phyloP scores from a whole-genome alignment of 371 early-diverging fungal species.

The Funneliformis caledonium region DNA sequence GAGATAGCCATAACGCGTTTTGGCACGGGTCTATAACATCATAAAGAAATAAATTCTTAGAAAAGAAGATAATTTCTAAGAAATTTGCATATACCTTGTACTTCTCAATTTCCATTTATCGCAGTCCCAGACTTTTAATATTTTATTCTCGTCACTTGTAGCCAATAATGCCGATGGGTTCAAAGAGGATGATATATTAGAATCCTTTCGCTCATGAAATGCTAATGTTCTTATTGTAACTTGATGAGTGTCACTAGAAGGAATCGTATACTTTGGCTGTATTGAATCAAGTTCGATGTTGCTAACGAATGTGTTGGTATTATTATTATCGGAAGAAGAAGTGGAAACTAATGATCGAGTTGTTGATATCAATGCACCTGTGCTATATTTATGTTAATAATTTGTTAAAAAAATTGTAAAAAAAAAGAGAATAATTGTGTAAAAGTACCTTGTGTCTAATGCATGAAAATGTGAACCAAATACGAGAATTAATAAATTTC shows the following conservation, averaged over 20 bases:
- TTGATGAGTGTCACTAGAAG: conserved; percentile 45
- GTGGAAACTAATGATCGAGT: conserved; percentile 18
- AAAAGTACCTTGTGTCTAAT: conserved; percentile 58
- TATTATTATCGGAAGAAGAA: neutral
- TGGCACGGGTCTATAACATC: conserved; percentile 52
- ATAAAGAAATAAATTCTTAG: conserved; percentile 5
- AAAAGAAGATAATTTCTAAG: neutral
- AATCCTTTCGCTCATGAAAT: conserved; percentile 58
- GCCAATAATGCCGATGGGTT: conserved; percentile 53
- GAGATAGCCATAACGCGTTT: conserved; percentile 74
- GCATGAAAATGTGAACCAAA: conserved; percentile 64
- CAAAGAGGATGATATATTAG: conserved; percentile 33
- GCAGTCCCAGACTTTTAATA: conserved; percentile 71
- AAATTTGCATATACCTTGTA: conserved; percentile 50
- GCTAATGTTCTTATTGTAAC: conserved; percentile 61
- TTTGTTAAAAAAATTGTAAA: neutral
- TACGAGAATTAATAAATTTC: conserved; percentile 60
- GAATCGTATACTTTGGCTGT: neutral
- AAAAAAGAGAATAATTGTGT: neutral
- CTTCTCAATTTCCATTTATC: conserved; percentile 59
- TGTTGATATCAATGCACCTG: conserved; percentile 21
- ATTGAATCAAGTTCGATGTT: neutral
- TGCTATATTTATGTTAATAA: conserved; percentile 8
- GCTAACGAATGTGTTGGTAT: neutral
- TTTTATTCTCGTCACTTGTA: conserved; percentile 74